Evolutionary conservation across 1,139 yeast species (phyloP).

Genomic region (Oligophagozyma castellii): DNA sequence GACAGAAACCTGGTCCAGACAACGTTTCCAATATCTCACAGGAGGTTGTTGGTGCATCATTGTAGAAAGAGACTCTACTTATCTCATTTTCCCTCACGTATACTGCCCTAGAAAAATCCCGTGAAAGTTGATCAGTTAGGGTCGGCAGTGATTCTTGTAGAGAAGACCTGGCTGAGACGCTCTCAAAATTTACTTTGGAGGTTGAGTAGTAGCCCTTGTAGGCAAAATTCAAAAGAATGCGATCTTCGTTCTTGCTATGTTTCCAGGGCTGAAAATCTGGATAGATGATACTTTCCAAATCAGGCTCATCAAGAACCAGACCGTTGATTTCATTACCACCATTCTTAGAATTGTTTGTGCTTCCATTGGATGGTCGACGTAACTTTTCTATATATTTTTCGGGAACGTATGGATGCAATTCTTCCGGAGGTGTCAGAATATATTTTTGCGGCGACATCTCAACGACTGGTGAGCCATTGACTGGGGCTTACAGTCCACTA

Average conservation of each 20-base stretch:
- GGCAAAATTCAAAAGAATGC: slow-evolving; percentile 33
- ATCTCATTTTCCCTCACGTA: slow-evolving; percentile 53
- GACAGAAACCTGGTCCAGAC: slow-evolving; percentile 21
- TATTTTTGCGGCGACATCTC: slow-evolving; percentile 22
- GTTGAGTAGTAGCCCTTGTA: slow-evolving; percentile 48
- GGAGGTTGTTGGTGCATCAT: slow-evolving; percentile 3
- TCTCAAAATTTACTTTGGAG: slow-evolving; percentile 44
- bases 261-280: slow-evolving; percentile 80
- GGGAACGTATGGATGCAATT: slow-evolving; percentile 18
- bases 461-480: no score
- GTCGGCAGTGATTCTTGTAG: slow-evolving; percentile 30
- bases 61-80: slow-evolving; percentile 41
- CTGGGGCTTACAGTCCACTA: no score
- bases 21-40: slow-evolving; percentile 10
- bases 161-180: slow-evolving; percentile 39
- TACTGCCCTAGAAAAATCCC: slow-evolving; percentile 51
- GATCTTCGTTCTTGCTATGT: slow-evolving; percentile 45
- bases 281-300: slow-evolving; percentile 21
- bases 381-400: no score
- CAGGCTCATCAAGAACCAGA: no score
- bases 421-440: slow-evolving; percentile 22
- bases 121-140: slow-evolving; percentile 48
- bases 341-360: background rate
- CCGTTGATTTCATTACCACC: background rate
- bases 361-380: background rate